Conservation (phyloP, 805 yeast genomes). For the Grigorovia transvaalensis region DNA sequence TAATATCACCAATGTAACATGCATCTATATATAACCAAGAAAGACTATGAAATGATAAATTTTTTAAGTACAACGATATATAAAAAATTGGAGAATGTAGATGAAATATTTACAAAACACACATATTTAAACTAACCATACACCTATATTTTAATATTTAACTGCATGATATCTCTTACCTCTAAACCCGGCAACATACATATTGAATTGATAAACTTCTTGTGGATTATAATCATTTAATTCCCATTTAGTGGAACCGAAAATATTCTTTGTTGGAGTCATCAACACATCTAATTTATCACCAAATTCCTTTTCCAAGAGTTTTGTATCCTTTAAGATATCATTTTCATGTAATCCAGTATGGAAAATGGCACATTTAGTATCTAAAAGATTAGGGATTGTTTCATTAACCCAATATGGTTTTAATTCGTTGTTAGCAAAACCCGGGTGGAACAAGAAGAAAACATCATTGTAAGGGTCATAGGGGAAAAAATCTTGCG, state of each 20-base stretch:
- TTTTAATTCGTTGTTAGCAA: conserved; percentile 70
- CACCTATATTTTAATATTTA: conserved; percentile 12
- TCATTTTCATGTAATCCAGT: conserved; percentile 85
- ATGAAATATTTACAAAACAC: no score
- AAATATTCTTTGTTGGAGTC: conserved; percentile 61
- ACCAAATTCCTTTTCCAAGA: conserved; percentile 56
- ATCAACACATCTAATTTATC: conserved; percentile 76
- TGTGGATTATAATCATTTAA: conserved; percentile 86
- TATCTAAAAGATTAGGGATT: conserved; percentile 77
- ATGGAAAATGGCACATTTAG: conserved; percentile 85
- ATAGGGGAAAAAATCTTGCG: conserved; percentile 94
- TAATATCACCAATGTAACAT: conserved; percentile 18
- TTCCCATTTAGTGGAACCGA: conserved; percentile 89
- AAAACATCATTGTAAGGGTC: conserved; percentile 94
- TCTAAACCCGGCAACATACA: conserved; percentile 81
- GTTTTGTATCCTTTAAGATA: conserved; percentile 54
- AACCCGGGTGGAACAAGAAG: conserved; percentile 92
- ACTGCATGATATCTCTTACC: conserved; percentile 96
- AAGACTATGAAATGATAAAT: no score
- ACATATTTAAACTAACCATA: no score
- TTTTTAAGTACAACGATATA: no score
- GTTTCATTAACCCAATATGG: conserved; percentile 87
- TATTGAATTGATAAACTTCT: conserved; percentile 91
- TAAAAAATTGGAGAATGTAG: no score
- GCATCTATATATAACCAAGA: no score